phyloP scores from a whole-genome alignment of 2,329 filamentous ascomycete genomes.

The Colletotrichum lindemuthianum region DNA sequence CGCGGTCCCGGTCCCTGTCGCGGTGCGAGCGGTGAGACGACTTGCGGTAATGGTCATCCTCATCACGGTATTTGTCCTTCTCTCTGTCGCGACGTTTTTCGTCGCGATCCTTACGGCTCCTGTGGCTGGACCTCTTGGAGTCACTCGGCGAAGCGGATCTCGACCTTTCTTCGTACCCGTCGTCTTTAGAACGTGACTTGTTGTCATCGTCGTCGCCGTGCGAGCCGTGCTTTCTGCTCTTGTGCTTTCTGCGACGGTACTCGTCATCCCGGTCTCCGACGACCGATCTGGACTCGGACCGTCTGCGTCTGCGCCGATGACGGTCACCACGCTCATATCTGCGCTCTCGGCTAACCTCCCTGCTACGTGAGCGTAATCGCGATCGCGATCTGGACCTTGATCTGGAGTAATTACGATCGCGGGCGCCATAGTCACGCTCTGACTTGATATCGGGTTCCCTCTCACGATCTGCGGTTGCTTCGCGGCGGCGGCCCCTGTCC shows the following conservation, averaged over 20 bases:
- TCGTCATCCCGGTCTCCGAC: constrained; percentile 54
- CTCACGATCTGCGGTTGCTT: constrained; percentile 47
- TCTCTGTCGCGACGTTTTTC: constrained; percentile 54
- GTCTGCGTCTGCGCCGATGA: constrained; percentile 61
- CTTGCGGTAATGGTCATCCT: constrained; percentile 55
- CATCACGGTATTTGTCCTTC: constrained; percentile 57
- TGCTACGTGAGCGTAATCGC: constrained; percentile 47
- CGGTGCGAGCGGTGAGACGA: constrained; percentile 54
- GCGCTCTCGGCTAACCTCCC: constrained; percentile 54
- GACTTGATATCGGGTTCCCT: constrained; percentile 41
- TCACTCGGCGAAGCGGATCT: constrained; percentile 73
- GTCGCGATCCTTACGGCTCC: constrained; percentile 68
- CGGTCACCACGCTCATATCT: constrained; percentile 51
- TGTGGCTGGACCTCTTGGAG: constrained; percentile 65
- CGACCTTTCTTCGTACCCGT: constrained; percentile 63
- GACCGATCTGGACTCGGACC: constrained; percentile 58
- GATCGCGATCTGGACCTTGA: constrained; percentile 44
- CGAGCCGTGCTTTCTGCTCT: constrained; percentile 51
- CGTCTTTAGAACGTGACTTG: constrained; percentile 45
- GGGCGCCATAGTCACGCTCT: constrained; percentile 37
- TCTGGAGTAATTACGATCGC: constrained; percentile 42
- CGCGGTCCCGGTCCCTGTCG: constrained; percentile 56
- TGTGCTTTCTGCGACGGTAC: constrained; percentile 62
- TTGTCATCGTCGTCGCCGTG: constrained; percentile 58
- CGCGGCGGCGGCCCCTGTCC: constrained; percentile 46